These are phyloP conservation scores for Cytidiella melzeri DNA, from an alignment of 768 basidiomycete genomes.

Conservation along the genomic window DNA sequence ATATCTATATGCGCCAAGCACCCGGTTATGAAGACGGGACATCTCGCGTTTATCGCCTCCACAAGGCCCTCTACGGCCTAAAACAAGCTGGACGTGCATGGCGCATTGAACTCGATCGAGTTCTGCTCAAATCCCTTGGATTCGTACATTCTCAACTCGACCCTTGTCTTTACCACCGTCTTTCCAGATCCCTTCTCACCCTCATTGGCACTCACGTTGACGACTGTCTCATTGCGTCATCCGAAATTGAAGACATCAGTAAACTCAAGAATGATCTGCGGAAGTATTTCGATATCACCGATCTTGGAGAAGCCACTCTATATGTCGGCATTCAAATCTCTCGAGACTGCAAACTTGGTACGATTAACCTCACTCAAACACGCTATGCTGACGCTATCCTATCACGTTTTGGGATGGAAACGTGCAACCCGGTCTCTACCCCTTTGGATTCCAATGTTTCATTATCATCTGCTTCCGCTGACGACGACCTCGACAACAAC, in stretches of 20 bases:
- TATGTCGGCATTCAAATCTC: too few species aligned
- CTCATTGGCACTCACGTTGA: constrained; percentile 27
- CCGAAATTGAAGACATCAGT: not conserved
- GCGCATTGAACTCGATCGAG: too few species aligned
- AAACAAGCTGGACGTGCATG: constrained; percentile 36
- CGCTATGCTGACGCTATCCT: too few species aligned
- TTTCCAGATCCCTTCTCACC: not conserved
- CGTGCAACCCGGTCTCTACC: too few species aligned
- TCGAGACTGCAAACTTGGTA: constrained; percentile 4
- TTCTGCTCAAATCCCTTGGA: too few species aligned
- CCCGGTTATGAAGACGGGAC: constrained; percentile 14
- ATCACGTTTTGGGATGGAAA: constrained; percentile 18
- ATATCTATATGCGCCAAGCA: constrained; percentile 27
- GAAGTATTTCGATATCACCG: too few species aligned
- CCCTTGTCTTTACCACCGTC: too few species aligned
- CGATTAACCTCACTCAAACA: constrained; percentile 22
- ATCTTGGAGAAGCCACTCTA: too few species aligned
- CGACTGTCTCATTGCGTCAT: too few species aligned
- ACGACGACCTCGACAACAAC: too few species aligned
- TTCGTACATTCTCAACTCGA: too few species aligned
- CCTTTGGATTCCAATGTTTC: constrained; percentile 28
- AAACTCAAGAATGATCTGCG: constrained; percentile 11
- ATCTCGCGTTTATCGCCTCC: not conserved
- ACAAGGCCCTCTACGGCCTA: constrained; percentile 37
- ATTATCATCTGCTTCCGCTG: constrained; percentile 28